Evolutionary conservation across 2,329 filamentous ascomycete genomes (phyloP).

Genomic region (Phoma sp.): DNA sequence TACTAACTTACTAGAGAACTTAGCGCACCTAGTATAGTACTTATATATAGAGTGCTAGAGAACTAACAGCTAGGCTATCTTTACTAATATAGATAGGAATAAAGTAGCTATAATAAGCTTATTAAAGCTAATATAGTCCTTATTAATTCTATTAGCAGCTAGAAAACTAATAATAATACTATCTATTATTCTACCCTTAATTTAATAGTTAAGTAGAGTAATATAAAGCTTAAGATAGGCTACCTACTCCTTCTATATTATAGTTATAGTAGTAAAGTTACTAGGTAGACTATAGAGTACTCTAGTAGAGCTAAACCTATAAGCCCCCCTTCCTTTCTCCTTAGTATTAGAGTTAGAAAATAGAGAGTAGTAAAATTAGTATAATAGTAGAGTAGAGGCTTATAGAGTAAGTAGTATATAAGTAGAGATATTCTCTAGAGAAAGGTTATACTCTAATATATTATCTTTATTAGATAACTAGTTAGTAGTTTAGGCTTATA

Average conservation of each 20-base stretch:
- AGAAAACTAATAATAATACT: neutral
- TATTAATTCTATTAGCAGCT: neutral
- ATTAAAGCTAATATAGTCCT: neutral
- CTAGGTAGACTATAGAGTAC: neutral
- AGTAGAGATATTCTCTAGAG: no score
- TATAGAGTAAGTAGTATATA: no score
- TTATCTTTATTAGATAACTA: neutral
- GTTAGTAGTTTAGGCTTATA: no score
- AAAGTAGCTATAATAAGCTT: neutral
- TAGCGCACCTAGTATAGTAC: neutral
- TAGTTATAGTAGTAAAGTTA: neutral
- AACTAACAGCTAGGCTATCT: neutral
- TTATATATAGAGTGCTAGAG: neutral
- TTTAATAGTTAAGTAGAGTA: neutral
- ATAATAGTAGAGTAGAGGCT: neutral
- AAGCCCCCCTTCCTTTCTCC: no score
- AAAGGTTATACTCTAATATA: neutral
- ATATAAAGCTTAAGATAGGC: neutral
- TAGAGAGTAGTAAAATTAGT: no score
- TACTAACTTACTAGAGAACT: no score
- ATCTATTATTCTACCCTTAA: neutral
- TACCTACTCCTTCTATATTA: neutral
- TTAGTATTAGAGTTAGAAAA: no score
- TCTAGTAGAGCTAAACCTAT: no score
- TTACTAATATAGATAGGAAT: neutral